These are phyloP conservation scores for Penicillium hordei DNA, from an alignment of 2,329 filamentous ascomycete genomes.

Conservation along the genomic window DNA sequence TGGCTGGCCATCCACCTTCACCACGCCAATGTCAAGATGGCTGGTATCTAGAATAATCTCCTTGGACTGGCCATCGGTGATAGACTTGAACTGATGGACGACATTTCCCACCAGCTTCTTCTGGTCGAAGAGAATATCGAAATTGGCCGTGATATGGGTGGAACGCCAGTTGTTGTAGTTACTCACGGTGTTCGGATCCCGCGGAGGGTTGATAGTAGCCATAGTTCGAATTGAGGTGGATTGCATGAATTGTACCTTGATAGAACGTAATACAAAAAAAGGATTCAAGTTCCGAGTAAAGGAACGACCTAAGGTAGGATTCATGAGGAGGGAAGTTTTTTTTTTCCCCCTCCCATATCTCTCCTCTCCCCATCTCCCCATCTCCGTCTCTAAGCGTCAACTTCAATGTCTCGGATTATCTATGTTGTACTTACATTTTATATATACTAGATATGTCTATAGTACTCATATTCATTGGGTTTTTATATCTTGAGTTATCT, in stretches of 20 bases:
- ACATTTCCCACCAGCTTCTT: conserved; percentile 77
- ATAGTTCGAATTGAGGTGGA: conserved; percentile 35
- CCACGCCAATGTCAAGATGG: conserved; percentile 69
- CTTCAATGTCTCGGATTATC: neutral
- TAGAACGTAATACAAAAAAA: conserved; percentile 1
- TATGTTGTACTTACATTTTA: neutral
- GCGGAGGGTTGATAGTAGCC: conserved; percentile 47
- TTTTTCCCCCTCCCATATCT: neutral
- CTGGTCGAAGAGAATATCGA: conserved; percentile 79
- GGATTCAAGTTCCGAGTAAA: conserved; percentile 2
- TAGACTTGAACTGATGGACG: conserved; percentile 70
- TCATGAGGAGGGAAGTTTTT: conserved; percentile 4
- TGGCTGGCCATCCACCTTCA: conserved; percentile 66
- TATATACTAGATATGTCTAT: neutral
- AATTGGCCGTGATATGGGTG: conserved; percentile 75
- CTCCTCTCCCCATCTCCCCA: neutral
- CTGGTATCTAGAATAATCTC: conserved; percentile 89
- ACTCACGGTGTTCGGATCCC: conserved; percentile 86
- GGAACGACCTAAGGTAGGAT: conserved; percentile 6
- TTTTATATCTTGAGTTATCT: neutral
- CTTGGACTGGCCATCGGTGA: conserved; percentile 69
- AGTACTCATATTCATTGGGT: neutral
- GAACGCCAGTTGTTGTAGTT: conserved; percentile 90
- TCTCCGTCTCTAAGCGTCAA: conserved; percentile 18
- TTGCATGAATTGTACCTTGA: conserved; percentile 6